Evolutionary conservation across 257 asterid species (phyloP).

Genomic region (Petrea volubilis): DNA sequence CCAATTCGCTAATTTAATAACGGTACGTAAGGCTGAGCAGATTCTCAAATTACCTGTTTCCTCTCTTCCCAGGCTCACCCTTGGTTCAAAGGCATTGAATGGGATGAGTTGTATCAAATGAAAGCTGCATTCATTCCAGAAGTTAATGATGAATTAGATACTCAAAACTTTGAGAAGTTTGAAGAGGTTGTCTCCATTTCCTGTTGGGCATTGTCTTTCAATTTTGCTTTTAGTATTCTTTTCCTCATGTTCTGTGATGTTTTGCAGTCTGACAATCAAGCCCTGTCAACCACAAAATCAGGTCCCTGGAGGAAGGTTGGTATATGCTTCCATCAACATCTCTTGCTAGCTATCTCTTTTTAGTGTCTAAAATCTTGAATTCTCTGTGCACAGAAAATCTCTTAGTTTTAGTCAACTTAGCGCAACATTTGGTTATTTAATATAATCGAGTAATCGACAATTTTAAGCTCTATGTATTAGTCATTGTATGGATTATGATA

Average conservation of each 20-base stretch:
- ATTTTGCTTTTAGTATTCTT: not conserved
- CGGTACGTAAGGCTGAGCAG: not conserved
- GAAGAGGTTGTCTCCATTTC: constrained; percentile 60
- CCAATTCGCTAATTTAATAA: not conserved
- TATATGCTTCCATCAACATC: constrained; percentile 18
- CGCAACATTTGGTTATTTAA: not conserved
- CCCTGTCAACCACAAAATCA: constrained; percentile 55
- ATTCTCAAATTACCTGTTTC: constrained; percentile 12
- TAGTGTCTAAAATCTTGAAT: constrained; percentile 4
- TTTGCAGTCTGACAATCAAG: constrained; percentile 60
- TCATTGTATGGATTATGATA: not conserved
- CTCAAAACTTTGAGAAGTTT: constrained; percentile 86
- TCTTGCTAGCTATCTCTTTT: not conserved
- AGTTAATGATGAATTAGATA: constrained; percentile 79
- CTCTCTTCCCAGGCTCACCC: constrained; percentile 62
- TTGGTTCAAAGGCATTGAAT: constrained; percentile 73
- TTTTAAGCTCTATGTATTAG: not conserved
- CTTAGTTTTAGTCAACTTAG: not conserved
- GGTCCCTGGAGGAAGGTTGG: constrained; percentile 96
- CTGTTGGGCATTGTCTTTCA: constrained; percentile 5
- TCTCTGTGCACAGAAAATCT: not conserved
- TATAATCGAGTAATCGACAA: not conserved
- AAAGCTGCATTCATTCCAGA: constrained; percentile 82
- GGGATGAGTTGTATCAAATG: constrained; percentile 76
- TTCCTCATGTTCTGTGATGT: constrained; percentile 18